phyloP scores from a whole-genome alignment of 768 basidiomycete genomes.

The Russula compacta region DNA sequence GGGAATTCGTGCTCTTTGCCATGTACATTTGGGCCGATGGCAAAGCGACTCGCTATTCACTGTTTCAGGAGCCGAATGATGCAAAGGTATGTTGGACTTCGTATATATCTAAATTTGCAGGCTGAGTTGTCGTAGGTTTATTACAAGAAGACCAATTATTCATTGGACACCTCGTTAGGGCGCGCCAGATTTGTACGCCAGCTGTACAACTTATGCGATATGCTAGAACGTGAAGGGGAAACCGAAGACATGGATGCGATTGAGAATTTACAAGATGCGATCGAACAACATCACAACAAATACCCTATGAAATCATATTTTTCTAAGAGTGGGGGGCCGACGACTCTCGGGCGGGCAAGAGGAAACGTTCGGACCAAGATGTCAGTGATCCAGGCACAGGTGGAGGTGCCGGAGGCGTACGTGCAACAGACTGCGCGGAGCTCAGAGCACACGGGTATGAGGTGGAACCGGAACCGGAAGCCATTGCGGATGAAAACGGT shows the following conservation, averaged over 20 bases:
- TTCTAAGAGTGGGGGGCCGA: too few species aligned
- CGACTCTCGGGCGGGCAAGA: background rate
- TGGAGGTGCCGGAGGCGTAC: too few species aligned
- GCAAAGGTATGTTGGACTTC: background rate
- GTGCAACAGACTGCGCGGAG: too few species aligned
- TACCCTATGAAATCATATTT: too few species aligned
- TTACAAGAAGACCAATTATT: background rate
- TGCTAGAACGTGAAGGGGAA: too few species aligned
- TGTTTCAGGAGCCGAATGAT: background rate
- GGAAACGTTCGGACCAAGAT: background rate
- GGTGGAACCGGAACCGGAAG: background rate
- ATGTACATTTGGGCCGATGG: background rate
- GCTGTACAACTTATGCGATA: too few species aligned
- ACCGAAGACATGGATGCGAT: too few species aligned
- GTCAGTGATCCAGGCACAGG: background rate
- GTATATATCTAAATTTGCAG: background rate
- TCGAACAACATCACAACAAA: too few species aligned
- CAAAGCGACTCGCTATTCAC: background rate
- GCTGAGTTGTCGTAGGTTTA: too few species aligned
- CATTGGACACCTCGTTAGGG: background rate
- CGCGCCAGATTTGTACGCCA: background rate
- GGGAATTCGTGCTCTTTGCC: background rate
- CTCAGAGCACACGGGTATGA: background rate
- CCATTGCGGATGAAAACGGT: too few species aligned
- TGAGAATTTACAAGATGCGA: too few species aligned